These are phyloP conservation scores for Pseudogymnoascus sp. DNA, from an alignment of 2,329 filamentous ascomycete species.

Conservation along the genomic window DNA sequence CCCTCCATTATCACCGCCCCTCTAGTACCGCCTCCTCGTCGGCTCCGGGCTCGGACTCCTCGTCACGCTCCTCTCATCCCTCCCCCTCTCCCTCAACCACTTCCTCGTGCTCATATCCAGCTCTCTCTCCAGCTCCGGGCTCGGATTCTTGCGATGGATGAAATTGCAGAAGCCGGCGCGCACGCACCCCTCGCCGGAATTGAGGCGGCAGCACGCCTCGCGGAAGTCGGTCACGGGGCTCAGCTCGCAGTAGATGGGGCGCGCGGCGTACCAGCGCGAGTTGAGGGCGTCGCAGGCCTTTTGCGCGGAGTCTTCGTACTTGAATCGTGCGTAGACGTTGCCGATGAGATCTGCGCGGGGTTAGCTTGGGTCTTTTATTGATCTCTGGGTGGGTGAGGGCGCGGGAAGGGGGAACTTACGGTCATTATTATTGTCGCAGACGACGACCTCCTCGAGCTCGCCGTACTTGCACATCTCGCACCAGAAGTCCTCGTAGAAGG, in stretches of 20 bases:
- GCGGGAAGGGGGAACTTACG: conserved; percentile 44
- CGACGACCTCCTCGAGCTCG: conserved; percentile 93
- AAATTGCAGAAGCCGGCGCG: conserved; percentile 98
- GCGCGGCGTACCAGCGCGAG: conserved; percentile 89
- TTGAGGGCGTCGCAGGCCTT: conserved; percentile 91
- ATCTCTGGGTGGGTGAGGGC: neutral
- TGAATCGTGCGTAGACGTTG: conserved; percentile 99
- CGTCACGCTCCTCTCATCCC: conserved; percentile 73
- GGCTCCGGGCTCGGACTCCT: conserved; percentile 84
- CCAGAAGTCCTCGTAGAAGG: conserved; percentile 99
- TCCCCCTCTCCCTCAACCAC: conserved; percentile 79
- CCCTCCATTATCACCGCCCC: neutral
- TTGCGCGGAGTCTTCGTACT: conserved; percentile 96
- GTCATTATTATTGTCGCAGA: conserved; percentile 99
- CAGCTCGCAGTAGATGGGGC: conserved; percentile 96
- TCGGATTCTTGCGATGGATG: conserved; percentile 94
- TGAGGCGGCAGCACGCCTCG: conserved; percentile 92
- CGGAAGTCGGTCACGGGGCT: conserved; percentile 96
- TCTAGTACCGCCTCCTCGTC: conserved; percentile 60
- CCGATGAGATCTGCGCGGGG: conserved; percentile 70
- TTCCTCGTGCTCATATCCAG: conserved; percentile 87
- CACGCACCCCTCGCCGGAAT: conserved; percentile 90
- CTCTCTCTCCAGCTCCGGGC: conserved; percentile 79
- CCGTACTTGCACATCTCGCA: conserved; percentile 99
- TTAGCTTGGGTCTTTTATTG: neutral